Evolutionary conservation across 345 rosid species (phyloP).

Genomic region (Carallia brachiata): DNA sequence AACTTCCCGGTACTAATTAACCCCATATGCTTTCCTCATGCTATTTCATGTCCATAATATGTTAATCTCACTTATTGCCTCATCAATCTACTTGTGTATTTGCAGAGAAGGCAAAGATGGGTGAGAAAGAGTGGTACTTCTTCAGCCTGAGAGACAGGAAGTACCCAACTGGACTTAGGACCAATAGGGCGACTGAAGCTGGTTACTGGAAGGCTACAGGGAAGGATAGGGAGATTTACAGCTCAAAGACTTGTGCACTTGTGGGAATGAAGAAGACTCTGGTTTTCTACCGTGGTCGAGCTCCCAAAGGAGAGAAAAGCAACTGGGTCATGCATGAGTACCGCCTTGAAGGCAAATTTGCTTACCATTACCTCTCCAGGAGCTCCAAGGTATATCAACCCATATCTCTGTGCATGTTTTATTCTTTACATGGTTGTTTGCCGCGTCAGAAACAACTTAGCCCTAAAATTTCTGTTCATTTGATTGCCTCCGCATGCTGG

Average conservation of each 20-base stretch:
- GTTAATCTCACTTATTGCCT: not conserved
- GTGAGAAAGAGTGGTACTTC: constrained; percentile 96
- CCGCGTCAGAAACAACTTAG: too few relatives aligned
- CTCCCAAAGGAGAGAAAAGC: constrained; percentile 88
- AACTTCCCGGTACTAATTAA: constrained; percentile 66
- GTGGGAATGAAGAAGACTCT: constrained; percentile 96
- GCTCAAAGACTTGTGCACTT: constrained; percentile 76
- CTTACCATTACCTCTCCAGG: constrained; percentile 71
- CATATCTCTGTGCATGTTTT: not conserved
- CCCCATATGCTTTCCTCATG: not conserved
- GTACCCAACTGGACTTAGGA: constrained; percentile 92
- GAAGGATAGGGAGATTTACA: constrained; percentile 81
- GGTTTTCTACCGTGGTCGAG: constrained; percentile 87
- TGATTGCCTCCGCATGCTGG: too few relatives aligned
- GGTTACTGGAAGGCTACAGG: constrained; percentile 99
- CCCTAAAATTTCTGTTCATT: too few relatives aligned
- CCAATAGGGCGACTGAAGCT: constrained; percentile 93
- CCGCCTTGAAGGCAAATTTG: constrained; percentile 91
- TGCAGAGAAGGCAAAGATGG: constrained; percentile 89
- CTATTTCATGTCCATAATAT: not conserved
- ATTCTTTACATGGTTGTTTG: too few relatives aligned
- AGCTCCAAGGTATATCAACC: constrained; percentile 60
- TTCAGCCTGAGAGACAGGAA: constrained; percentile 79
- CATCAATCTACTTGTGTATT: not conserved
- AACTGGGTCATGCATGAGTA: constrained; percentile 99